Percentiles rank a stretch among this genome's conserved stretches.
These are phyloP conservation scores for Podospora comata DNA, from an alignment of 495 filamentous ascomycete genomes.

Conservation along the genomic window DNA sequence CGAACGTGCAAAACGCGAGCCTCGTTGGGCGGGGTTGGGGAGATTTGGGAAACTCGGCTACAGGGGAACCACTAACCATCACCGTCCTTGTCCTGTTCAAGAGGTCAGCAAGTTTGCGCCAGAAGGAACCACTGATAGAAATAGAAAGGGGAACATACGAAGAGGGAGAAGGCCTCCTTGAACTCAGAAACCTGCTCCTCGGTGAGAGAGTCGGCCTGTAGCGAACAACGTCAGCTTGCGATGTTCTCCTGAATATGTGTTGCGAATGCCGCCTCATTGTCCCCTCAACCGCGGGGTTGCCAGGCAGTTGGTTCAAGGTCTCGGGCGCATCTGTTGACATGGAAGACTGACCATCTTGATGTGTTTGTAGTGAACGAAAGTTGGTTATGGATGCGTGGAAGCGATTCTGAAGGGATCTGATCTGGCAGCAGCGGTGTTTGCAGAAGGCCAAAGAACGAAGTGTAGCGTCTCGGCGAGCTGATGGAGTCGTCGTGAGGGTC, in stretches of 20 bases:
- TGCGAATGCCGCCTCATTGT: conserved; percentile 8
- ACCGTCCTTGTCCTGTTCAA: conserved; percentile 92
- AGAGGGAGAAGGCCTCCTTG: conserved; percentile 99
- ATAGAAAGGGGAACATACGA: conserved; percentile 64
- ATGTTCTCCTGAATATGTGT: conserved; percentile 10
- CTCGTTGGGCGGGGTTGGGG: conserved; percentile 8
- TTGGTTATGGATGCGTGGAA: conserved; percentile 4
- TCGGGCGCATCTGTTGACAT: background rate
- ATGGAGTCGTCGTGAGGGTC: conserved; percentile 20
- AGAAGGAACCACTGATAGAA: conserved; percentile 15
- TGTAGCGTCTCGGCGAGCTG: conserved; percentile 13
- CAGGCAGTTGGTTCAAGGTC: background rate
- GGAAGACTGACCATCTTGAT: conserved; percentile 21
- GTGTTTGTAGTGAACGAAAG: background rate
- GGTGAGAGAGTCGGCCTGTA: conserved; percentile 85
- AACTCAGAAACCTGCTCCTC: conserved; percentile 99
- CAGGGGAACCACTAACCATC: conserved; percentile 76
- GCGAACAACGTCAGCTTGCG: conserved; percentile 25
- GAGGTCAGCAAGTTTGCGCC: background rate
- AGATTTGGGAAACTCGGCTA: conserved; percentile 1
- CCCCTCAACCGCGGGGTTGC: conserved; percentile 32
- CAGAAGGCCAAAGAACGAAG: conserved; percentile 5
- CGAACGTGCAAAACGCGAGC: conserved; percentile 13
- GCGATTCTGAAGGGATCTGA: background rate
- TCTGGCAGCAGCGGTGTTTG: conserved; percentile 10